A percentile compares a stretch with the other conserved stretches of the same genome.
Conservation (phyloP, 352 stramenopile genomes). For the Blastocystis sp. region DNA sequence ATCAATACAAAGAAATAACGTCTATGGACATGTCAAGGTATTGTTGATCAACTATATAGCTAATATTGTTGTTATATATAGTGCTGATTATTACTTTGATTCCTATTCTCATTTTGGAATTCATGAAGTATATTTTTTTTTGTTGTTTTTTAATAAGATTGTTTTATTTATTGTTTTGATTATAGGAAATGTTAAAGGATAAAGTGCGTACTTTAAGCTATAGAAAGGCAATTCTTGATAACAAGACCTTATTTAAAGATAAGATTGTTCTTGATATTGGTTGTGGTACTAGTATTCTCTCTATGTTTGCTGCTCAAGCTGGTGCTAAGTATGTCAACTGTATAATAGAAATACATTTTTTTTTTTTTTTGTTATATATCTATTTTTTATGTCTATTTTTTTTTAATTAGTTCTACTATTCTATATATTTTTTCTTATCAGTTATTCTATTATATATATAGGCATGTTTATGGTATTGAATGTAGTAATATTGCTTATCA, state of each 20-base stretch:
- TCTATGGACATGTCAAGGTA: too few relatives aligned
- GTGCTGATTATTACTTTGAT: slow-evolving; percentile 92
- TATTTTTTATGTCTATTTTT: too few relatives aligned
- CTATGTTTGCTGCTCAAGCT: slow-evolving; percentile 80
- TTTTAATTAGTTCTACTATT: background rate
- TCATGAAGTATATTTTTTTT: slow-evolving; percentile 57
- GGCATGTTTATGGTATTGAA: slow-evolving; percentile 76
- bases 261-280: slow-evolving; percentile 87
- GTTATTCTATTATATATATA: background rate
- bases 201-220: slow-evolving; percentile 82
- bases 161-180: background rate
- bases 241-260: slow-evolving; percentile 79
- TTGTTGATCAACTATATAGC: too few relatives aligned
- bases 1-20: too few relatives aligned
- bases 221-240: slow-evolving; percentile 84
- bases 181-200: slow-evolving; percentile 74
- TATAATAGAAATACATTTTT: slow-evolving; percentile 43
- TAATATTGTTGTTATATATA: too few relatives aligned
- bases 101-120: slow-evolving; percentile 93
- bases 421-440: background rate
- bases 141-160: background rate
- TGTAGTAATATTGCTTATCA: slow-evolving; percentile 77
- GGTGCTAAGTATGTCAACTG: slow-evolving; percentile 48
- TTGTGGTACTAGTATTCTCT: slow-evolving; percentile 81
- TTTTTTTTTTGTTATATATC: background rate